phyloP scores from a whole-genome alignment of 2,329 filamentous ascomycete species.

The Epichloe baconii region DNA sequence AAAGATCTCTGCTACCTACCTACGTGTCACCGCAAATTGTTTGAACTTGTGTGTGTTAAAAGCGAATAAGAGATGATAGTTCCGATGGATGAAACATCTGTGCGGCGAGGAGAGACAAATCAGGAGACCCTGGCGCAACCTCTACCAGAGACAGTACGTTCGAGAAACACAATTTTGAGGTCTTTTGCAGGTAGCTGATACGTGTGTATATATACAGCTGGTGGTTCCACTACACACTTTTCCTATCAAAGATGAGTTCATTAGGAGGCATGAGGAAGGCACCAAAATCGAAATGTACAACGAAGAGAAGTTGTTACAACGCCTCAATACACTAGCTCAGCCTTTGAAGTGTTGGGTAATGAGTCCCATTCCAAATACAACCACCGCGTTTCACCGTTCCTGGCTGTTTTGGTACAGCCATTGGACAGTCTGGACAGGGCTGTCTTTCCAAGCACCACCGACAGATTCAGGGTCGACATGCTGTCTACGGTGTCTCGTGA shows the following conservation, averaged over 20 bases:
- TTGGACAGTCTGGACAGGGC: slow-evolving; percentile 10
- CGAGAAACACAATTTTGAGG: background rate
- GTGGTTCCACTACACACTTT: slow-evolving; percentile 11
- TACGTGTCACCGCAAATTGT: too few species aligned
- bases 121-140: background rate
- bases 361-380: slow-evolving; percentile 16
- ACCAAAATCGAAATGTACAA: slow-evolving; percentile 22
- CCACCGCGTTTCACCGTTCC: slow-evolving; percentile 17
- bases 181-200: background rate
- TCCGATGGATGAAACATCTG: background rate
- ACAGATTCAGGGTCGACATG: slow-evolving; percentile 18
- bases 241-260: slow-evolving; percentile 13
- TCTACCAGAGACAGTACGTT: background rate
- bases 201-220: background rate
- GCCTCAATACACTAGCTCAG: slow-evolving; percentile 13
- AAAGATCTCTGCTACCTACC: too few species aligned
- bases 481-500: slow-evolving; percentile 9
- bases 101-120: too few species aligned
- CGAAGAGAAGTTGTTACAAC: slow-evolving; percentile 14
- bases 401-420: slow-evolving; percentile 20
- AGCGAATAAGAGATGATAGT: background rate
- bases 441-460: slow-evolving; percentile 15
- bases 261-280: slow-evolving; percentile 17
- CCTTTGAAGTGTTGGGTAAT: slow-evolving; percentile 17
- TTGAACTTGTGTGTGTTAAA: too few species aligned